Percentiles rank a stretch among this genome's conserved stretches.
Conservation (phyloP, 2,329 filamentous ascomycete species). For the Uncinocarpus reesii region DNA sequence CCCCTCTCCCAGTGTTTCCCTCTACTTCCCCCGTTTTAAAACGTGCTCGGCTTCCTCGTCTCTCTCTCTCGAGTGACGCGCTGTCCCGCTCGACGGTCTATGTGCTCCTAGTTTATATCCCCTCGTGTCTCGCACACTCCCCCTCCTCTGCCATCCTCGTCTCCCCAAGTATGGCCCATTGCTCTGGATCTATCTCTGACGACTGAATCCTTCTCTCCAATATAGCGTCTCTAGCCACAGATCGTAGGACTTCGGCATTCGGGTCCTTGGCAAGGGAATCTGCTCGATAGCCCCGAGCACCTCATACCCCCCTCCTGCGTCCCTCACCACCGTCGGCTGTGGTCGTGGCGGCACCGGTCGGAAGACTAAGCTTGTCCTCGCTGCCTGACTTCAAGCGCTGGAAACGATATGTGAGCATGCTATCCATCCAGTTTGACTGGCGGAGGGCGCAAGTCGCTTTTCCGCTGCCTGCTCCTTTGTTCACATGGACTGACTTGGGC, state of each 20-base stretch:
- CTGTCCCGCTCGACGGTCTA: neutral
- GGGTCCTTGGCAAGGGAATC: neutral
- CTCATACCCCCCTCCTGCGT: too few relatives aligned
- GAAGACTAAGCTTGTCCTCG: too few relatives aligned
- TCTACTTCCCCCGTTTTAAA: neutral
- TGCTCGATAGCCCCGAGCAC: neutral
- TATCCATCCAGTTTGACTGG: neutral
- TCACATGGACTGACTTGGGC: neutral
- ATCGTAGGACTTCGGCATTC: neutral
- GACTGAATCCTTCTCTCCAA: neutral
- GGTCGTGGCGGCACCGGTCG: too few relatives aligned
- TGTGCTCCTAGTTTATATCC: neutral
- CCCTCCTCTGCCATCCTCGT: neutral
- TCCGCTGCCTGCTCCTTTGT: neutral
- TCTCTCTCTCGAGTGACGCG: neutral
- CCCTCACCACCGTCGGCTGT: too few relatives aligned
- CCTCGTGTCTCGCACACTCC: neutral
- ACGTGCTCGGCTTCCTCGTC: neutral
- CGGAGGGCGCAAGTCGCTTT: neutral
- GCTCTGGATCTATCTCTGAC: neutral
- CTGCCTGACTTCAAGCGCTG: neutral
- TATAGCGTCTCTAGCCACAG: neutral
- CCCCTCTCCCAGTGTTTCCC: neutral
- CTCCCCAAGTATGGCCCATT: neutral
- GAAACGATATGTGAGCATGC: slow-evolving; percentile 1